These are phyloP conservation scores for Mollisia scopiformis DNA, from an alignment of 2,329 filamentous ascomycete species.

Conservation along the genomic window DNA sequence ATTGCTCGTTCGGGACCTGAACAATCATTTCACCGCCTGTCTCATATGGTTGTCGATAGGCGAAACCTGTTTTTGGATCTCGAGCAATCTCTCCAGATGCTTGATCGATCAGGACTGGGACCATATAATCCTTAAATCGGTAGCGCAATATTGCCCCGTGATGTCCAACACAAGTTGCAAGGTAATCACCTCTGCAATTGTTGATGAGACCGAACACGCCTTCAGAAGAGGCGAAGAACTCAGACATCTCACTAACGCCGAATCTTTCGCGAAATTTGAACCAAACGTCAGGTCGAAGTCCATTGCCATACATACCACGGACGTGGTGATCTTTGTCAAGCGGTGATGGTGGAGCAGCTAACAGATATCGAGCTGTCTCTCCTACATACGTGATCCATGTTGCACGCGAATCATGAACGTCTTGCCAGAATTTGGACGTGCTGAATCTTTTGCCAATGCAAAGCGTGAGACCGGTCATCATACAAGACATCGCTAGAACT, in stretches of 20 bases:
- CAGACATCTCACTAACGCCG: conserved; percentile 62
- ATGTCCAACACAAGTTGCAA: conserved; percentile 68
- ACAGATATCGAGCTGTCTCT: conserved; percentile 74
- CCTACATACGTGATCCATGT: conserved; percentile 79
- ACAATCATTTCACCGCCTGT: conserved; percentile 78
- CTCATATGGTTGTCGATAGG: conserved; percentile 62
- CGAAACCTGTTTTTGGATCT: conserved; percentile 70
- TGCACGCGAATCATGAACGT: conserved; percentile 67
- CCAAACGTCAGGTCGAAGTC: conserved; percentile 72
- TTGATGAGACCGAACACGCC: conserved; percentile 68
- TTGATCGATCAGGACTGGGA: conserved; percentile 71
- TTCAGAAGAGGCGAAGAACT: conserved; percentile 82
- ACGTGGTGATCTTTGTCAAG: conserved; percentile 62
- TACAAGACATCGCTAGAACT: conserved; percentile 31
- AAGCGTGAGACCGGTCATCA: conserved; percentile 51
- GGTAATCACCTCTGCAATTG: conserved; percentile 62
- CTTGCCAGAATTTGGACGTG: conserved; percentile 70
- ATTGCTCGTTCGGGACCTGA: conserved; percentile 54
- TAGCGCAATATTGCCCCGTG: conserved; percentile 65
- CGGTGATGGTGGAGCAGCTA: conserved; percentile 66
- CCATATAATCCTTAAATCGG: conserved; percentile 54
- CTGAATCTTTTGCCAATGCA: conserved; percentile 71
- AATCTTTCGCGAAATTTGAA: conserved; percentile 64
- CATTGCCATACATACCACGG: conserved; percentile 66
- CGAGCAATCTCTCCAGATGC: conserved; percentile 69